Conservation (phyloP, 495 filamentous ascomycete genomes). For the Penicillium flavigenum region DNA sequence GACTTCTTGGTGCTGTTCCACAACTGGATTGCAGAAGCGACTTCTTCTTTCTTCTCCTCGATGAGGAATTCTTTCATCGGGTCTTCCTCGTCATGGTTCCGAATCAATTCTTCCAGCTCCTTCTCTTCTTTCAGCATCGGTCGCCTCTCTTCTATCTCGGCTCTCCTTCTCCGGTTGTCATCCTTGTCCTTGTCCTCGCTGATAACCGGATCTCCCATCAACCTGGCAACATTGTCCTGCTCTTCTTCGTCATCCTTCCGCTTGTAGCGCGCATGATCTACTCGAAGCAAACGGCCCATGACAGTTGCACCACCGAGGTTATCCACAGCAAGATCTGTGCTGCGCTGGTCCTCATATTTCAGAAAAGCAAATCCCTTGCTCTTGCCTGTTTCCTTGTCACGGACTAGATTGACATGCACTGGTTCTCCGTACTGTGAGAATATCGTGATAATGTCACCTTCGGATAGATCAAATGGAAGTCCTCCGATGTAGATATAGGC, state of each 20-base stretch:
- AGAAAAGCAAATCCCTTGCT: slow-evolving; percentile 91
- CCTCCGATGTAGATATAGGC: slow-evolving; percentile 96
- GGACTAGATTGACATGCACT: slow-evolving; percentile 80
- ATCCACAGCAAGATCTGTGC: slow-evolving; percentile 92
- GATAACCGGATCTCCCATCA: slow-evolving; percentile 36
- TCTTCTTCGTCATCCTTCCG: slow-evolving; percentile 80
- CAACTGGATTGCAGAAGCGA: slow-evolving; percentile 64
- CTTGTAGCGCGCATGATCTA: slow-evolving; percentile 93
- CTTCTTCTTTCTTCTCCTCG: slow-evolving; percentile 84
- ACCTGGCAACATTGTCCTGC: slow-evolving; percentile 51
- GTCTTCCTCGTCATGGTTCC: slow-evolving; percentile 89
- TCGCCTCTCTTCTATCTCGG: slow-evolving; percentile 36
- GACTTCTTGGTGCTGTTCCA: slow-evolving; percentile 46
- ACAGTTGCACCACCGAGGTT: slow-evolving; percentile 87
- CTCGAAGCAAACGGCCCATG: slow-evolving; percentile 74
- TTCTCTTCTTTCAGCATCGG: slow-evolving; percentile 65
- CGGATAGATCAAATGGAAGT: slow-evolving; percentile 87
- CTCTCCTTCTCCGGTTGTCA: slow-evolving; percentile 44
- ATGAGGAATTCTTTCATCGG: slow-evolving; percentile 93
- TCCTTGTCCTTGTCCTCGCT: slow-evolving; percentile 34
- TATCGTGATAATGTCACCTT: slow-evolving; percentile 94
- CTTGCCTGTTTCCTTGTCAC: slow-evolving; percentile 95
- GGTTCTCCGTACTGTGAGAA: slow-evolving; percentile 98
- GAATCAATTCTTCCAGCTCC: slow-evolving; percentile 72
- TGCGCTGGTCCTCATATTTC: slow-evolving; percentile 98